A percentile compares a stretch with the other conserved stretches of the same genome.
These are phyloP conservation scores for Papiliotrema fonsecae DNA, from an alignment of 1,284 basidiomycete genomes.

Conservation along the genomic window DNA sequence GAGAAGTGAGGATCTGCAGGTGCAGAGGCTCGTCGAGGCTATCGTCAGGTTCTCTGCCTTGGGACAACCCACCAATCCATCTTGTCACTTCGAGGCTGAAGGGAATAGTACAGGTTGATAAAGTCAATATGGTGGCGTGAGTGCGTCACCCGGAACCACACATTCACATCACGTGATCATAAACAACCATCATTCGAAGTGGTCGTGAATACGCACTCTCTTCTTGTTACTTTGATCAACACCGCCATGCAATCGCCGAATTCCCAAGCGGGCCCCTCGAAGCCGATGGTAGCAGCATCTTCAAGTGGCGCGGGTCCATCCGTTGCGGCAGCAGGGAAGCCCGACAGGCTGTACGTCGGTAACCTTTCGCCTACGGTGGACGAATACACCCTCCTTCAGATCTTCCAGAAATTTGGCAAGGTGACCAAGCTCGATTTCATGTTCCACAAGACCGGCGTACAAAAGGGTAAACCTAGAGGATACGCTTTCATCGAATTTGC, in stretches of 20 bases:
- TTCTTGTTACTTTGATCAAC: no score
- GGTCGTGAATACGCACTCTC: no score
- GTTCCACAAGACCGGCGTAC: constrained; percentile 84
- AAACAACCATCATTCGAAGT: no score
- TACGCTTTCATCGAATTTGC: constrained; percentile 91
- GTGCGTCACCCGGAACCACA: no score
- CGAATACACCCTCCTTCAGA: constrained; percentile 84
- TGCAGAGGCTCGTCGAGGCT: constrained; percentile 47
- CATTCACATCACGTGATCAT: no score
- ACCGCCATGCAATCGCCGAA: neutral
- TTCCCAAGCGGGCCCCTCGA: neutral
- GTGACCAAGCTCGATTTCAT: constrained; percentile 88
- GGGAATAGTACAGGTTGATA: neutral
- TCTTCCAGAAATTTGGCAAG: constrained; percentile 87
- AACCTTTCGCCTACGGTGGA: constrained; percentile 83
- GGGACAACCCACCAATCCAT: constrained; percentile 35
- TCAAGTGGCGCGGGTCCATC: constrained; percentile 9
- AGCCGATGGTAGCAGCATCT: neutral
- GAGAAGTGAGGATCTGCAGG: constrained; percentile 40
- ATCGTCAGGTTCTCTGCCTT: neutral
- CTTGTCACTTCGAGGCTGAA: neutral
- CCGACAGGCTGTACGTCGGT: constrained; percentile 73
- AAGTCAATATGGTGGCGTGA: no score
- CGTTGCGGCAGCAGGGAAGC: constrained; percentile 27
- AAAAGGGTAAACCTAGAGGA: constrained; percentile 87